A percentile compares a stretch with the other conserved stretches of the same genome.
phyloP scores from a whole-genome alignment of 805 yeast species.

The Scheffersomyces coipomensis region DNA sequence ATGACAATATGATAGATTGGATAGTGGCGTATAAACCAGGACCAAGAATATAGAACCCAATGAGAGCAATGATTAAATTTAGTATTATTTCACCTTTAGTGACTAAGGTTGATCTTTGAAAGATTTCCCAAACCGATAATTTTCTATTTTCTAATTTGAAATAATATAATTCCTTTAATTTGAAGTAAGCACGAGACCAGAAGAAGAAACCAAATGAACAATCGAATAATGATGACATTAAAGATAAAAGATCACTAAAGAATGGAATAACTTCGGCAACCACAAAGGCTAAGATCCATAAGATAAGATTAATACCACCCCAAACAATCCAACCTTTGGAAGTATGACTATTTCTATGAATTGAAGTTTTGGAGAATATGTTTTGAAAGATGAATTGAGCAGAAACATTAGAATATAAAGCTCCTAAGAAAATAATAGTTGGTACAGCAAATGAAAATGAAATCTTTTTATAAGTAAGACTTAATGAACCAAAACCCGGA shows the following conservation, averaged over 20 bases:
- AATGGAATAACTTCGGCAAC: conserved; percentile 67
- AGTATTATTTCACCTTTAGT: conserved; percentile 37
- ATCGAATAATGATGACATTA: conserved; percentile 62
- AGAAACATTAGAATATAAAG: conserved; percentile 54
- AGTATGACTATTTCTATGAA: conserved; percentile 49
- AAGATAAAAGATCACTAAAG: conserved; percentile 53
- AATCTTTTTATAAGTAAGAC: conserved; percentile 46
- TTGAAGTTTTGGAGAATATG: conserved; percentile 40
- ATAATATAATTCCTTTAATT: conserved; percentile 30
- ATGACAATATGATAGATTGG: conserved; percentile 52
- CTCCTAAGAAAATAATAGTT: conserved; percentile 54
- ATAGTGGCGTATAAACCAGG: conserved; percentile 59
- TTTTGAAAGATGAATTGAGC: conserved; percentile 50
- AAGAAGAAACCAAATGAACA: conserved; percentile 67
- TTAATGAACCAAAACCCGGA: conserved; percentile 58
- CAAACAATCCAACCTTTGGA: conserved; percentile 52
- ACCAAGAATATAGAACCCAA: conserved; percentile 56
- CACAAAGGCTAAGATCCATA: conserved; percentile 56
- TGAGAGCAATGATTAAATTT: conserved; percentile 36
- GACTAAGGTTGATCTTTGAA: conserved; percentile 19
- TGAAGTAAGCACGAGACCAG: conserved; percentile 59
- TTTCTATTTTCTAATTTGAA: conserved; percentile 17
- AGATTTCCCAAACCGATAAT: conserved; percentile 22
- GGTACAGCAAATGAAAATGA: conserved; percentile 64
- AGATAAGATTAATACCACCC: conserved; percentile 39